Conservation (phyloP, 2,329 filamentous ascomycete species). For the Aphanoascus verrucosus region DNA sequence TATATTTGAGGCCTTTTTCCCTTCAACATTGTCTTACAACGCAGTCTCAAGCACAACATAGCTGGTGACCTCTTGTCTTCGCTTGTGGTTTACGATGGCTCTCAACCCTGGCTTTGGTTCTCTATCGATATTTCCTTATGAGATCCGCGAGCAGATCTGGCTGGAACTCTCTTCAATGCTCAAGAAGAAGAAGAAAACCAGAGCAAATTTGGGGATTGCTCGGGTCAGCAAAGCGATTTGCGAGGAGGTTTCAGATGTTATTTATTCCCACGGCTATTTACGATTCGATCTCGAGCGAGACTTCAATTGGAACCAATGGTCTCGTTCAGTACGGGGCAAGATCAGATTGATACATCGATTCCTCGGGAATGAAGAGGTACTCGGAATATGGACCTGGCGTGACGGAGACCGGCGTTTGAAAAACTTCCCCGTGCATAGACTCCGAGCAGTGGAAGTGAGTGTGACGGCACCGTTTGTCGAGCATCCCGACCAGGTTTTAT, state of each 20-base stretch:
- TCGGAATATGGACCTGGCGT: background rate
- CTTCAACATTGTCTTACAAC: too few relatives aligned
- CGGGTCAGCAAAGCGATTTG: background rate
- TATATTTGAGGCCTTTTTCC: too few relatives aligned
- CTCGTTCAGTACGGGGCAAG: background rate
- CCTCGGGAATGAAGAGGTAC: background rate
- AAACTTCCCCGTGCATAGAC: background rate
- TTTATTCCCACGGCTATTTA: background rate
- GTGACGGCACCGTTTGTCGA: background rate
- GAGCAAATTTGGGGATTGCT: background rate
- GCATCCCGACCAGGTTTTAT: background rate
- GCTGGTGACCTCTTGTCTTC: too few relatives aligned
- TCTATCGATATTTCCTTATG: constrained; percentile 51
- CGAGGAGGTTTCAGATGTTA: background rate
- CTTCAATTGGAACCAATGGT: background rate
- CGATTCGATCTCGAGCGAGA: background rate
- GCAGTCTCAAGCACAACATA: too few relatives aligned
- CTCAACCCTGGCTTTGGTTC: constrained; percentile 21
- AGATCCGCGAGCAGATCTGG: constrained; percentile 17
- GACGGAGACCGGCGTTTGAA: background rate
- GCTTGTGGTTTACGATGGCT: too few relatives aligned
- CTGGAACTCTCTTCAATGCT: background rate
- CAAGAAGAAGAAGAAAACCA: background rate
- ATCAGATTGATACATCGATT: background rate
- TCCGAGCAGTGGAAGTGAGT: background rate